phyloP scores from a whole-genome alignment of 2,329 filamentous ascomycete species.

The Colletotrichum sp. region DNA sequence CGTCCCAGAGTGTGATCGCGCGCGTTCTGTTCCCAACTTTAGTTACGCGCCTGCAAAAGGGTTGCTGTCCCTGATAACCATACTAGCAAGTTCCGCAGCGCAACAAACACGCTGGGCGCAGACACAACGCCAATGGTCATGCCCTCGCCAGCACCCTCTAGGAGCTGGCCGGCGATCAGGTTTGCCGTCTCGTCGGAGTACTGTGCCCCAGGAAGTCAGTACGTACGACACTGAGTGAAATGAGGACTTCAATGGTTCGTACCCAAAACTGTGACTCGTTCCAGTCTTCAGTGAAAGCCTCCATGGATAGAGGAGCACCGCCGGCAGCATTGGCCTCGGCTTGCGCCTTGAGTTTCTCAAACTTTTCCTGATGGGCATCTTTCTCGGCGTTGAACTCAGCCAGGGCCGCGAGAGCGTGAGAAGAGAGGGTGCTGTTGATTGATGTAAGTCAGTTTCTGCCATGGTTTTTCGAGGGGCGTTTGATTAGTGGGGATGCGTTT shows the following conservation, averaged over 20 bases:
- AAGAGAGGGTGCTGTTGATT: slow-evolving; percentile 62
- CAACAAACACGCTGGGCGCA: slow-evolving; percentile 78
- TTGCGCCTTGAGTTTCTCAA: slow-evolving; percentile 69
- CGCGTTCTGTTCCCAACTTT: neutral
- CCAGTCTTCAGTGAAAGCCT: slow-evolving; percentile 81
- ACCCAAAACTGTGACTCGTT: slow-evolving; percentile 87
- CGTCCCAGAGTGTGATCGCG: slow-evolving; percentile 34
- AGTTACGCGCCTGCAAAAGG: neutral
- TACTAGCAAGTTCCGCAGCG: slow-evolving; percentile 73
- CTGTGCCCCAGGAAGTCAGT: slow-evolving; percentile 38
- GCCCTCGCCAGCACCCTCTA: slow-evolving; percentile 62
- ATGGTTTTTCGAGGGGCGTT: neutral
- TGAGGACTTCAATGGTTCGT: slow-evolving; percentile 27
- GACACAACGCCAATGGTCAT: slow-evolving; percentile 73
- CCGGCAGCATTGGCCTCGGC: slow-evolving; percentile 53
- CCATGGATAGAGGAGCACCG: slow-evolving; percentile 53
- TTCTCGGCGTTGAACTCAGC: slow-evolving; percentile 77
- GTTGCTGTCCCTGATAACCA: neutral
- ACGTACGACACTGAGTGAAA: neutral
- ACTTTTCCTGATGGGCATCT: slow-evolving; percentile 68
- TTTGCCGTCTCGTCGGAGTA: slow-evolving; percentile 76
- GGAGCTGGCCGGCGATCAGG: slow-evolving; percentile 66
- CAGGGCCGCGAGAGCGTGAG: slow-evolving; percentile 70
- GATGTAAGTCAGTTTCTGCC: neutral
- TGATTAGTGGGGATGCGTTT: neutral